Evolutionary conservation across 2,329 filamentous ascomycete genomes (phyloP).

Genomic region (Fusarium bulbicola): DNA sequence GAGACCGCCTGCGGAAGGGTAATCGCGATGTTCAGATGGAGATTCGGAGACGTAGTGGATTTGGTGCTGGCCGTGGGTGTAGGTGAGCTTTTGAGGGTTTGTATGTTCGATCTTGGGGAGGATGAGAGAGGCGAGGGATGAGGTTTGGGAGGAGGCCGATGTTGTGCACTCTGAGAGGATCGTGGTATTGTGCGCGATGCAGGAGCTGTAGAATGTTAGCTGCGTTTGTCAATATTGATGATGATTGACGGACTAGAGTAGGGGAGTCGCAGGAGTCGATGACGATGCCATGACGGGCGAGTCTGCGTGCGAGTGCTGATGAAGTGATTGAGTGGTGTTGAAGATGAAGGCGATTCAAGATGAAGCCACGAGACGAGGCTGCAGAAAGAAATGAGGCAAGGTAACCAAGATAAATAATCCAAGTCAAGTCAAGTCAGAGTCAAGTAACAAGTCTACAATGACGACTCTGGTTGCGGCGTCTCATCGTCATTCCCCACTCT

Average conservation of each 20-base stretch:
- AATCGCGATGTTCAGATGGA: slow-evolving; percentile 69
- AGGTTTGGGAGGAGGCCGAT: slow-evolving; percentile 82
- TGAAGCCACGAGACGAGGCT: not conserved
- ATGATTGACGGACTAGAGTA: slow-evolving; percentile 72
- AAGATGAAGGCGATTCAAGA: not conserved
- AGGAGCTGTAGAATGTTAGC: slow-evolving; percentile 68
- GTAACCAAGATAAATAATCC: not conserved
- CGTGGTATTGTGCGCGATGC: slow-evolving; percentile 92
- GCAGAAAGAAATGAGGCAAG: slow-evolving; percentile 1
- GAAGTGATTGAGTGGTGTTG: not conserved
- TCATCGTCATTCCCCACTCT: slow-evolving; percentile 40
- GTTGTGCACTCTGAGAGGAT: slow-evolving; percentile 94
- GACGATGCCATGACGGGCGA: slow-evolving; percentile 71
- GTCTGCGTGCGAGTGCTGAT: not conserved
- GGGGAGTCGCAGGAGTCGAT: slow-evolving; percentile 71
- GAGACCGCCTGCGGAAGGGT: slow-evolving; percentile 77
- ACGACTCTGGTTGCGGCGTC: slow-evolving; percentile 26
- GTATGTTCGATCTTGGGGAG: slow-evolving; percentile 92
- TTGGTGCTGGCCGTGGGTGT: slow-evolving; percentile 89
- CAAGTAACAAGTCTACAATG: slow-evolving; percentile 30
- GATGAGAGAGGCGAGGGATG: slow-evolving; percentile 89
- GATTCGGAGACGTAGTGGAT: slow-evolving; percentile 96
- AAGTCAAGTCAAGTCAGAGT: not conserved
- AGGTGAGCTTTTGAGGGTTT: slow-evolving; percentile 86
- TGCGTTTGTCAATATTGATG: not conserved